Conservation (phyloP, 2,329 filamentous ascomycete genomes). For the Exophiala sp. region DNA sequence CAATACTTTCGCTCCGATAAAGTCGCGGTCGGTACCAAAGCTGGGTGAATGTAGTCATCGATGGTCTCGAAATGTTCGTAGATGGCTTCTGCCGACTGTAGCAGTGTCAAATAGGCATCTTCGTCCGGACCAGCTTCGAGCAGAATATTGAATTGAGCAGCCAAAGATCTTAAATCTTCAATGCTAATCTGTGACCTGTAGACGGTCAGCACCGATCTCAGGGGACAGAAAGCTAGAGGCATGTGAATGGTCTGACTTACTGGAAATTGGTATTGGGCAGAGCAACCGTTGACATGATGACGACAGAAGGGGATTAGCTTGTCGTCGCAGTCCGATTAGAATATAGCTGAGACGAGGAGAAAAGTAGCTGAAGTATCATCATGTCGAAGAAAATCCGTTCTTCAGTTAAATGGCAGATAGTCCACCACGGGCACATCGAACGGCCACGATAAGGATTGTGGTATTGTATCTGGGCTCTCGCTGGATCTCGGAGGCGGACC, state of each 20-base stretch:
- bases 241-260: not conserved
- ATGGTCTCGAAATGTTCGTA: conserved; percentile 29
- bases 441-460: no score
- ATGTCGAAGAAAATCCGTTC: no score
- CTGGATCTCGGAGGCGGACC: no score
- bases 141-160: conserved; percentile 7
- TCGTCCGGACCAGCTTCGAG: conserved; percentile 3
- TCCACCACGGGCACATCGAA: no score
- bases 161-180: conserved; percentile 4
- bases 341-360: not conserved
- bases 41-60: conserved; percentile 36
- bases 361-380: conserved; percentile 26
- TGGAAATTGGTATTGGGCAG: conserved; percentile 4
- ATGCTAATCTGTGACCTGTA: conserved; percentile 1
- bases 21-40: conserved; percentile 28
- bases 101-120: conserved; percentile 24
- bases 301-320: not conserved
- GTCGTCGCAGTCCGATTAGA: not conserved
- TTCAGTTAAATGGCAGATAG: no score
- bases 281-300: conserved; percentile 3
- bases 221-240: not conserved
- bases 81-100: conserved; percentile 25
- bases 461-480: no score
- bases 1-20: conserved; percentile 10
- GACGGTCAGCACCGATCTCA: not conserved